Evolutionary conservation across 495 filamentous ascomycete genomes (phyloP).

Genomic region (Thermothielavioides terrestris): DNA sequence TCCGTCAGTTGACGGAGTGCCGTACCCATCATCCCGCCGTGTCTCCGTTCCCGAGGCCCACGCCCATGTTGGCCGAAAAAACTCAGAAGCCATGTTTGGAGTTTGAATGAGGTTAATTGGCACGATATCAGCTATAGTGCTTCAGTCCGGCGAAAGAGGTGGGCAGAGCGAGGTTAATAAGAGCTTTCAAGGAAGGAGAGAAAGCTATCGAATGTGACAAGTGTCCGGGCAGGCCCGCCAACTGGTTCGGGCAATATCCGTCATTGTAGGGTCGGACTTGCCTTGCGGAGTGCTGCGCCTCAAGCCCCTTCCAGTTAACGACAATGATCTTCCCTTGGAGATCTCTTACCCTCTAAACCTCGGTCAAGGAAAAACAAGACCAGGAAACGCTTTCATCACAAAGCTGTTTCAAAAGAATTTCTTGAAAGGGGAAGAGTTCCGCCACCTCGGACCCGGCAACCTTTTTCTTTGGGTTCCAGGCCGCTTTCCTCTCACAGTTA

Average conservation of each 20-base stretch:
- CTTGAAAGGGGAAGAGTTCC: background rate
- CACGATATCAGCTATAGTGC: too few relatives aligned
- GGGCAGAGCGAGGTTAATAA: background rate
- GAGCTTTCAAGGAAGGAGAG: background rate
- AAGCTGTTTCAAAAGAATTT: background rate
- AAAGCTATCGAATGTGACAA: slow-evolving; percentile 5
- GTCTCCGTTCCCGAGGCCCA: slow-evolving; percentile 13
- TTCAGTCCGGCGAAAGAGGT: too few relatives aligned
- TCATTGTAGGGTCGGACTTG: background rate
- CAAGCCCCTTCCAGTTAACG: too few relatives aligned
- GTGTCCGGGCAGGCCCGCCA: slow-evolving; percentile 13
- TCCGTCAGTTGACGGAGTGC: background rate
- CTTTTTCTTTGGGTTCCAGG: slow-evolving; percentile 5
- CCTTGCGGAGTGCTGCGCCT: background rate
- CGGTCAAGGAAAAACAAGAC: background rate
- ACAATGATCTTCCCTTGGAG: too few relatives aligned
- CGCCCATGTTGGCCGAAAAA: slow-evolving; percentile 7
- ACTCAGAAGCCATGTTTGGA: slow-evolving; percentile 5
- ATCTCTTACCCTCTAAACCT: slow-evolving; percentile 1
- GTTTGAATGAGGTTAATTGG: background rate
- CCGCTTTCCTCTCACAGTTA: slow-evolving; percentile 5
- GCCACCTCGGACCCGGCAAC: background rate
- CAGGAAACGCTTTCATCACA: background rate
- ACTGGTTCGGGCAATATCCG: slow-evolving; percentile 8
- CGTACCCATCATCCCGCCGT: background rate